Conservation (phyloP, 257 asterid species). For the Solanum bukasovii region DNA sequence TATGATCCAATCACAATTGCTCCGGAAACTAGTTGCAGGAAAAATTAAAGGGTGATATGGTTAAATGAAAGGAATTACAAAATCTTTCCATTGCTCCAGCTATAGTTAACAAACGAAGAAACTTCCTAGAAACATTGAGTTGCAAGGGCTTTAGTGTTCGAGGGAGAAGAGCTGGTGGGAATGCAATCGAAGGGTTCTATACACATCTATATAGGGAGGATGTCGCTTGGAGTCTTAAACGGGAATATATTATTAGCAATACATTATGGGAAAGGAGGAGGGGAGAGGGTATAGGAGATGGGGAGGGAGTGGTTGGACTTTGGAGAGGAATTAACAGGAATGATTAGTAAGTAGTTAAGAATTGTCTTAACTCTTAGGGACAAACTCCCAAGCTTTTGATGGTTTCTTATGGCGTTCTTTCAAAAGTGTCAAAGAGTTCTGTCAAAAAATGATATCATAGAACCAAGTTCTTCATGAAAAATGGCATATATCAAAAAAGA, state of each 20-base stretch:
- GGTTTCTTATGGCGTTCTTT: background rate
- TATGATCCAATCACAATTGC: background rate
- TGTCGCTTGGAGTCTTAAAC: background rate
- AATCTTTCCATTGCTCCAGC: background rate
- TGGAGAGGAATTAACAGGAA: background rate
- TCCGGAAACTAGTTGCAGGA: background rate
- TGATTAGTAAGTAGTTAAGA: background rate
- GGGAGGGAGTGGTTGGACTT: background rate
- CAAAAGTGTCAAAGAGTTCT: background rate
- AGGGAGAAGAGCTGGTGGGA: background rate
- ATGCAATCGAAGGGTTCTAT: background rate
- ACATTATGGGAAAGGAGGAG: background rate
- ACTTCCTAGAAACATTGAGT: background rate
- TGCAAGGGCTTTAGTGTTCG: background rate
- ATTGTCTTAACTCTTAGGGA: background rate
- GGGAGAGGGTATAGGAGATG: background rate
- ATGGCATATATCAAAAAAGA: background rate
- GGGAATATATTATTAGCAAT: background rate
- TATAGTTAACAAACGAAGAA: background rate
- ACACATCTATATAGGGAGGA: background rate
- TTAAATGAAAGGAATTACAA: too few relatives aligned
- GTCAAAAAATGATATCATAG: background rate
- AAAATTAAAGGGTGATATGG: background rate
- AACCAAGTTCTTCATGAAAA: background rate
- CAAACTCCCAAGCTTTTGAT: background rate